Conservation (phyloP, 441 rosid species). For the Corymbia calophylla region DNA sequence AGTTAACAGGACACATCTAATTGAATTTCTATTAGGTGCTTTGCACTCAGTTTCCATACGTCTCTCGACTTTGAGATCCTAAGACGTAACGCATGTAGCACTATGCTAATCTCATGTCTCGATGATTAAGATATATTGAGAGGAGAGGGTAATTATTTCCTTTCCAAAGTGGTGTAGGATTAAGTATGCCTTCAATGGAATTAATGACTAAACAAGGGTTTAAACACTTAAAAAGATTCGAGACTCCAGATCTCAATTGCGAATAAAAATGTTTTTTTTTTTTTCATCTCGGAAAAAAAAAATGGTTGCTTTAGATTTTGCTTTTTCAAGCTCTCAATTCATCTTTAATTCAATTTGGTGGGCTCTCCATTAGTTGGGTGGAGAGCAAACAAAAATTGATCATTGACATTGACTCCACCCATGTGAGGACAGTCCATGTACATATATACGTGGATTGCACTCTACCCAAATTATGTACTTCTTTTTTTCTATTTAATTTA, state of each 20-base stretch:
- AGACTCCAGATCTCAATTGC: background rate
- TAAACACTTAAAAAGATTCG: background rate
- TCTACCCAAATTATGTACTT: background rate
- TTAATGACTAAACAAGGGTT: background rate
- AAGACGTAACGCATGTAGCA: background rate
- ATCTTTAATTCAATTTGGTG: background rate
- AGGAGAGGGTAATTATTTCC: background rate
- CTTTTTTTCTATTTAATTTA: background rate
- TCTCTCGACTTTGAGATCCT: background rate
- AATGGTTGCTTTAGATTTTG: background rate
- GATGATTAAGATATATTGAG: background rate
- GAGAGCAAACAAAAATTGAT: background rate
- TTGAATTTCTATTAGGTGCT: background rate
- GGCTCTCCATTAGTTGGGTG: background rate
- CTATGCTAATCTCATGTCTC: background rate
- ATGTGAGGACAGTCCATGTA: background rate
- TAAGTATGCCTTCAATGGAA: background rate
- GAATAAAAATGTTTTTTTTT: background rate
- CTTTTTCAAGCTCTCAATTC: background rate
- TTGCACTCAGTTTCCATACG: accelerated
- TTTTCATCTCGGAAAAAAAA: background rate
- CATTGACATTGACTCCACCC: background rate
- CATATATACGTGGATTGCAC: background rate
- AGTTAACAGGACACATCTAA: background rate
- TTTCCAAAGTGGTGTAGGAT: background rate